A percentile compares a stretch with the other conserved stretches of the same genome.
Conservation (phyloP, 768 basidiomycete genomes). For the Naganishia kalamii region DNA sequence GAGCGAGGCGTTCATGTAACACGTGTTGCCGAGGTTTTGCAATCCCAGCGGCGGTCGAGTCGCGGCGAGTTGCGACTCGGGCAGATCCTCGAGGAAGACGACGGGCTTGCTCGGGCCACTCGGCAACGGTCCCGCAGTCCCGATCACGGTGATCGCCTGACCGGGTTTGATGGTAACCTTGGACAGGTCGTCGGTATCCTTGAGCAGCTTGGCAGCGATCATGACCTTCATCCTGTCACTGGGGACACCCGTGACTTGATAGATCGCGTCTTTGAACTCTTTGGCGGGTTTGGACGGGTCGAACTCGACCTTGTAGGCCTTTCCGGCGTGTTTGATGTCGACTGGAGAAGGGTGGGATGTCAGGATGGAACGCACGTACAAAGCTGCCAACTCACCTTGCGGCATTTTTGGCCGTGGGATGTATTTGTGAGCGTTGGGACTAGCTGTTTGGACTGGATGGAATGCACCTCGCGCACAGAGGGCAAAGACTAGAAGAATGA, state of each 20-base stretch:
- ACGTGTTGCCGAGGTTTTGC: constrained; percentile 74
- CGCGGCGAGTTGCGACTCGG: constrained; percentile 68
- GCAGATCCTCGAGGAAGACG: constrained; percentile 77
- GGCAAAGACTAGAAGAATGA: too few relatives aligned
- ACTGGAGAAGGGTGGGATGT: constrained; percentile 40
- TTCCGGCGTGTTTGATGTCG: constrained; percentile 83
- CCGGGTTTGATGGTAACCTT: constrained; percentile 82
- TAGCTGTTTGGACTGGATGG: too few relatives aligned
- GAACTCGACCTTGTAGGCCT: constrained; percentile 63
- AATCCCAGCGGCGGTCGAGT: constrained; percentile 33
- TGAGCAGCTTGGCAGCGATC: constrained; percentile 84
- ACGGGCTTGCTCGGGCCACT: constrained; percentile 72
- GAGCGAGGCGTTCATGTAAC: constrained; percentile 93
- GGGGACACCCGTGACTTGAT: constrained; percentile 72
- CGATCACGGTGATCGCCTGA: constrained; percentile 83
- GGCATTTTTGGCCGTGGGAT: neutral
- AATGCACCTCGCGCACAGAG: too few relatives aligned
- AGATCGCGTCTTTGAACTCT: constrained; percentile 76
- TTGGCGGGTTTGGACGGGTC: constrained; percentile 60
- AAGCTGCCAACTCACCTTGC: neutral
- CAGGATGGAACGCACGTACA: neutral
- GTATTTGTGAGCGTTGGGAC: neutral
- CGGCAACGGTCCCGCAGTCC: constrained; percentile 84
- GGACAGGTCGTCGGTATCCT: constrained; percentile 83
- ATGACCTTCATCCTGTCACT: constrained; percentile 93